Percentiles rank a stretch among this genome's conserved stretches.
phyloP scores from a whole-genome alignment of 306 rosid genomes.

The Prinsepia uniflora region DNA sequence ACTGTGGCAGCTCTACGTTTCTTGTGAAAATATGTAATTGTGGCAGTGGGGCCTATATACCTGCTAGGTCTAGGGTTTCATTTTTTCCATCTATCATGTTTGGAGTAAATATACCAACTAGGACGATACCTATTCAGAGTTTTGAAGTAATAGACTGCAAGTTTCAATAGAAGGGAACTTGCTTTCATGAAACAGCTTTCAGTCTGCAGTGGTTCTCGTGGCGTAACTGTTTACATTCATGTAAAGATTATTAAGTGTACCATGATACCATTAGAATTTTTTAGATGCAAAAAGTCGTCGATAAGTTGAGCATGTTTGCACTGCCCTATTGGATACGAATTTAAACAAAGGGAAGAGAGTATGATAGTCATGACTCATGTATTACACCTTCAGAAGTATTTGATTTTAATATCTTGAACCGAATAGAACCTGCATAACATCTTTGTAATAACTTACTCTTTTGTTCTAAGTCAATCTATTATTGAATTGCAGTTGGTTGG shows the following conservation, averaged over 20 bases:
- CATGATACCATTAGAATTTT: too few relatives aligned
- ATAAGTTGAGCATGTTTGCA: not conserved
- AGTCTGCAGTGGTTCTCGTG: not conserved
- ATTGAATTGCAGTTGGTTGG: conserved; percentile 76
- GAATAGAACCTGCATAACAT: not conserved
- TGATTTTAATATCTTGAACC: not conserved
- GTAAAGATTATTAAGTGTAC: not conserved
- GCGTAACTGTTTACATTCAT: not conserved
- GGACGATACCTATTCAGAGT: not conserved
- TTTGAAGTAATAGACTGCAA: not conserved
- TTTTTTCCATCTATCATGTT: too few relatives aligned
- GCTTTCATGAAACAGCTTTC: not conserved
- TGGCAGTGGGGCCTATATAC: not conserved
- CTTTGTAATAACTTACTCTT: conserved; percentile 8
- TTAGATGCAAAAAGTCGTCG: not conserved
- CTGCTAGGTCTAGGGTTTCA: not conserved
- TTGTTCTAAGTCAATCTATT: conserved; percentile 18
- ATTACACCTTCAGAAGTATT: not conserved
- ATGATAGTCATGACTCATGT: not conserved
- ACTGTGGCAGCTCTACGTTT: too few relatives aligned
- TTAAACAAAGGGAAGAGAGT: not conserved
- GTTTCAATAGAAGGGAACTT: not conserved
- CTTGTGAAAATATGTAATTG: not conserved
- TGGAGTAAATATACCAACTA: not conserved
- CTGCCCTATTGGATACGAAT: not conserved